These are phyloP conservation scores for Pseudogymnoascus sp. DNA, from an alignment of 2,329 filamentous ascomycete species.

Conservation along the genomic window DNA sequence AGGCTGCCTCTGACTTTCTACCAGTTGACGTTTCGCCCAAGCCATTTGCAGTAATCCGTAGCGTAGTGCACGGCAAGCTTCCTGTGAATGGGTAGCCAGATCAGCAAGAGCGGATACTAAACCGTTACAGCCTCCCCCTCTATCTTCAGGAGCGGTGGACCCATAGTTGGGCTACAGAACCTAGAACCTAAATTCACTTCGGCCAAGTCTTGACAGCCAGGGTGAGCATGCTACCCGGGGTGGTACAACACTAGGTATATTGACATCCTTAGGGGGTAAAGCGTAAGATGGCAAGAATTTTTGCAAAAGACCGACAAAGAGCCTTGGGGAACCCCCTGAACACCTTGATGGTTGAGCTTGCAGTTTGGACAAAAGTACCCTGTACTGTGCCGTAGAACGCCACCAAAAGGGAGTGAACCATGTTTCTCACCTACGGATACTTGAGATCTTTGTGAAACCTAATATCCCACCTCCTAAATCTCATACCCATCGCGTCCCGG, in stretches of 20 bases:
- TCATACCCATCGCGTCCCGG: neutral
- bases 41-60: neutral
- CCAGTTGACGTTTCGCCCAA: neutral
- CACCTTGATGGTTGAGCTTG: neutral
- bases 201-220: neutral
- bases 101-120: conserved; percentile 2
- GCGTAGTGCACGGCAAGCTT: neutral
- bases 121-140: neutral
- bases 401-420: neutral
- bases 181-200: neutral
- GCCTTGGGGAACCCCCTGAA: neutral
- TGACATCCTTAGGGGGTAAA: neutral
- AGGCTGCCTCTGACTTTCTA: neutral
- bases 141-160: neutral
- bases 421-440: neutral
- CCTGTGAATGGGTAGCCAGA: neutral
- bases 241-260: conserved; percentile 3
- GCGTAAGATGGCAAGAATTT: neutral
- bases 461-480: neutral
- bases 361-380: neutral
- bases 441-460: neutral
- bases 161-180: conserved; percentile 1
- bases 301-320: neutral
- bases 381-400: neutral
- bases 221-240: neutral